Base-by-base conservation (phyloP, 2,329 filamentous ascomycete species). In the Calonectria henricotiae region DNA sequence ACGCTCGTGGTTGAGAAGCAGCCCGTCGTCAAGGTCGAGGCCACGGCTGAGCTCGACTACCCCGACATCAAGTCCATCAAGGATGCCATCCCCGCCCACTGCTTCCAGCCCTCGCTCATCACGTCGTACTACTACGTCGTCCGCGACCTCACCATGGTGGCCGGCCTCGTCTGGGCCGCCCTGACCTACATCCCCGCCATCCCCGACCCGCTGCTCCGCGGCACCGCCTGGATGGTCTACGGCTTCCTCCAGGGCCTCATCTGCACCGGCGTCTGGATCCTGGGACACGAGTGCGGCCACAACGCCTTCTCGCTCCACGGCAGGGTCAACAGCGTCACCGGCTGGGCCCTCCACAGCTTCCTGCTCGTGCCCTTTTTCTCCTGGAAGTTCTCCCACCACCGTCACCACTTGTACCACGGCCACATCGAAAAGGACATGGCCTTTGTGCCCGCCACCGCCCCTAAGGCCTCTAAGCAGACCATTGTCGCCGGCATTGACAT, bases 221-320 rank as follows among this genome's bases (percentile, higher is more conserved):
- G 81, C 67, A 75, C 82, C 12, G 85, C 87, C 68, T 92, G 89
- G 89, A 82, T 83, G 35, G 79, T 82, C 49, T 93, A 93, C 80
- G 87, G 89, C 73, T 91, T 90, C 80, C 76, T 88, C 54, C 90
- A 93, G 82, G 91, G 91, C 62, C 86, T 91, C 32, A 83, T 92
- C 74, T 89, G 90, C 79, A 92, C 90, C 3, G 91, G 91, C 4
- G 82, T 93, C 75, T 93, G 91, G 92, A 91, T 92, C 74, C 83
- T 93, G 46, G 91, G 89, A 17, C 92, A 94, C 79, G 92, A 94
- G 80, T 91, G 89, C 79, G 92, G 92, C 62, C 92, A 94, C 80
- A 89, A 89, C 20, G 90, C 91, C 58, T 91, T 93, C 80, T 91
- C 89, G n/a, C 80, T 83, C 25, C 85, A 88, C 80, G 83, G 83